phyloP scores from a whole-genome alignment of 2,329 filamentous ascomycete species.

The Lasiodiplodia theobromae region DNA sequence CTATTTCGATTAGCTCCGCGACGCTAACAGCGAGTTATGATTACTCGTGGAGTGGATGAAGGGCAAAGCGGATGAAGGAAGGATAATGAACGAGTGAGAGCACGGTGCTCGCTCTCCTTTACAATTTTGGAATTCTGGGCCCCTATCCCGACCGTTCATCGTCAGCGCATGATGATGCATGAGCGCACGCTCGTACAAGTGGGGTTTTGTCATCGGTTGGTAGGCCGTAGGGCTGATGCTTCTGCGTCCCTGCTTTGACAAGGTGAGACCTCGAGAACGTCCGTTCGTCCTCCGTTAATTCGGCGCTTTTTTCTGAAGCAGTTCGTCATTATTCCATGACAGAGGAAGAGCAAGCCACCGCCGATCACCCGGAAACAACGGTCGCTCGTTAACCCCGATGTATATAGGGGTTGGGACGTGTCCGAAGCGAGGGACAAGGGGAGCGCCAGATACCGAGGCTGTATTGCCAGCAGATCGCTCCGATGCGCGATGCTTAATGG shows the following conservation, averaged over 20 bases:
- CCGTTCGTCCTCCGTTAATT: slow-evolving; percentile 2
- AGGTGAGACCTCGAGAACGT: background rate
- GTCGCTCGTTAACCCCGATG: slow-evolving; percentile 8
- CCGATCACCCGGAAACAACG: slow-evolving; percentile 24
- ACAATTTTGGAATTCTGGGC: background rate
- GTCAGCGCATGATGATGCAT: slow-evolving; percentile 14
- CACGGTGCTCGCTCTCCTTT: slow-evolving; percentile 7
- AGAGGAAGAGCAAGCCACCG: background rate
- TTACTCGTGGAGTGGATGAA: background rate
- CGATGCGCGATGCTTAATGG: slow-evolving; percentile 1
- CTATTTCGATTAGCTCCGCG: background rate
- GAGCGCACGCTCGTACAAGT: background rate
- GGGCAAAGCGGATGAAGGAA: background rate
- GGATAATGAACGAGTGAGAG: background rate
- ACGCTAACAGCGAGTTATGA: background rate
- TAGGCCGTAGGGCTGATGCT: slow-evolving; percentile 12
- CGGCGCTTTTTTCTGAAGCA: slow-evolving; percentile 1
- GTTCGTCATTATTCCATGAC: background rate
- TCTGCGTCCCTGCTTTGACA: background rate
- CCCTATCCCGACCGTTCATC: slow-evolving; percentile 9
- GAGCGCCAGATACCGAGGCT: background rate
- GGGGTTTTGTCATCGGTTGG: background rate
- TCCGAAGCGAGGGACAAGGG: background rate
- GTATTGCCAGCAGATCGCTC: background rate
- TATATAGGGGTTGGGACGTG: background rate